Base-by-base conservation (phyloP, 352 stramenopile species). In the Phytophthora constricta region DNA sequence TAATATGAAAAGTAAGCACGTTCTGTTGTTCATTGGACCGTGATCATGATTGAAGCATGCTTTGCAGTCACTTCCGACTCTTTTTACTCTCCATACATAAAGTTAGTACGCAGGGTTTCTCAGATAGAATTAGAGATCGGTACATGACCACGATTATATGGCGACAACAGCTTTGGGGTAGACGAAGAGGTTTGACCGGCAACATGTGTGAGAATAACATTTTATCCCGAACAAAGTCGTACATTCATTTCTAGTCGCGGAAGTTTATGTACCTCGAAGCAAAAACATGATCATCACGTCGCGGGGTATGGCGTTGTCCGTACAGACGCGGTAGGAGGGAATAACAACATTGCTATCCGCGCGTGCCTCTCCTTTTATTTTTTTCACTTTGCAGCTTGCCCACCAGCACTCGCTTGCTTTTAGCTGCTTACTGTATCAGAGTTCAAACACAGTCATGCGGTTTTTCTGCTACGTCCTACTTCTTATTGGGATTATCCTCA, bases 401-500 rank as follows among this genome's bases (percentile, higher is more conserved):
- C 28, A 3, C 34, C 17, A n/a, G 39, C 39, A 37, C 42, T 39
- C 47, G 11, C 28, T 25, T 46, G n/a, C 49, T 51, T 26, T 27
- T 28, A 27, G 41, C 3, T 47, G 17, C 22, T 25, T 3, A 27
- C n/a, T n/a, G n/a, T n/a, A n/a, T n/a, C n/a, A n/a, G 8, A 41
- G 17, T 22, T 33, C 28, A 33, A 14, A 4, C 22, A n/a, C 41
- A 37, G 56, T 22, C n/a, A 70, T 70, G 62, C 39, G 55, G 19
- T 45, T 70, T 20, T 34, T 65, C 37, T 3, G 64, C 22, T 70
- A 48, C 54, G 41, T 59, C 23, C 14, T 70, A 22, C n/a, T 70
- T 3, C 13, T 61, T 27, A 60, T 31, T 23, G 37, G 54, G 16
- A 41, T 56, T n/a, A 49, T 49, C 10, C 50, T 57, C 28, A 13